phyloP scores from a whole-genome alignment of 768 basidiomycete genomes.

The Cytidiella melzeri region DNA sequence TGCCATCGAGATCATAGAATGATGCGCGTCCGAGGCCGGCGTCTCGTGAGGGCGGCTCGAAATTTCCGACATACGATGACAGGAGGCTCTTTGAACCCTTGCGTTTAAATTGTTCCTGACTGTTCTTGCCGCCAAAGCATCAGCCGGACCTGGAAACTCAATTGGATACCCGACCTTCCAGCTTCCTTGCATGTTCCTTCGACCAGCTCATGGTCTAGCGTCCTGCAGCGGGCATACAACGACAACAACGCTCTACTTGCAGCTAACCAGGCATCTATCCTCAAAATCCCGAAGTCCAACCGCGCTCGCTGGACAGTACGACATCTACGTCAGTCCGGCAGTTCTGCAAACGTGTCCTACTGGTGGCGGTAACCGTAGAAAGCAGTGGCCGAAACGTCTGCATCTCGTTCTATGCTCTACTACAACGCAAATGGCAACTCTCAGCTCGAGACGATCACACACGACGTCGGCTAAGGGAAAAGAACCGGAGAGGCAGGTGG shows the following conservation, averaged over 20 bases:
- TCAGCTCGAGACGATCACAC: slow-evolving; percentile 6
- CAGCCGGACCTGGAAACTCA: too few species aligned
- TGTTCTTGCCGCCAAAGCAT: too few species aligned
- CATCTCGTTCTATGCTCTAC: neutral
- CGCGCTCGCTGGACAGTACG: neutral
- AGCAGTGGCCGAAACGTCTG: neutral
- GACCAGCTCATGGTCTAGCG: neutral
- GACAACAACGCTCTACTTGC: neutral
- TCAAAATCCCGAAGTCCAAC: neutral
- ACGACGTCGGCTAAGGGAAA: slow-evolving; percentile 20
- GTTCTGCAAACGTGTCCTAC: slow-evolving; percentile 1
- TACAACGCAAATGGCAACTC: slow-evolving; percentile 7
- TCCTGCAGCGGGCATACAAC: neutral
- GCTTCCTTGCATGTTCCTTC: neutral
- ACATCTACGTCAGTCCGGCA: neutral
- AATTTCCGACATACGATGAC: too few species aligned
- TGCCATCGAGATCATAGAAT: too few species aligned
- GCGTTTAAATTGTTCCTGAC: too few species aligned
- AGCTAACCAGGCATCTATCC: neutral
- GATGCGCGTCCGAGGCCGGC: too few species aligned
- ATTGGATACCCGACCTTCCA: too few species aligned
- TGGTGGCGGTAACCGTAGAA: neutral
- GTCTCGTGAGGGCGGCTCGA: too few species aligned
- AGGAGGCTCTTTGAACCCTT: too few species aligned
- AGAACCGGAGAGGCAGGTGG: slow-evolving; percentile 12